These are phyloP conservation scores for Psidium guajava DNA, from an alignment of 345 rosid species.

Conservation along the genomic window DNA sequence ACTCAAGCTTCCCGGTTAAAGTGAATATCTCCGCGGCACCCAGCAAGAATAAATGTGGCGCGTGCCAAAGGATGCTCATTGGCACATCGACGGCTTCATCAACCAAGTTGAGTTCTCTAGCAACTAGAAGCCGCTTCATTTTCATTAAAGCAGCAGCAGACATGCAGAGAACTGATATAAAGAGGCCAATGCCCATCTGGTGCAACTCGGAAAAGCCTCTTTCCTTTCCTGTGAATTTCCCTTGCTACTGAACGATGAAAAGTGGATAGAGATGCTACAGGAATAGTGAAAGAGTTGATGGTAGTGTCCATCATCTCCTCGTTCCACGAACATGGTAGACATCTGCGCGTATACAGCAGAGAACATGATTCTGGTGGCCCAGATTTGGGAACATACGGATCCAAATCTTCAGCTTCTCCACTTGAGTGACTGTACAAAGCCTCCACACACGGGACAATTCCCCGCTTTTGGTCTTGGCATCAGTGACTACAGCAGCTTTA, in stretches of 20 bases:
- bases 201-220: slow-evolving; percentile 9
- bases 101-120: slow-evolving; percentile 6
- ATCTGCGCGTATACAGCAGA: slow-evolving; percentile 21
- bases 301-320: slow-evolving; percentile 30
- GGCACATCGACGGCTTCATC: neutral
- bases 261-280: no score
- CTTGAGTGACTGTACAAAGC: slow-evolving; percentile 36
- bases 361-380: slow-evolving; percentile 29
- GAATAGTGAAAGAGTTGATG: slow-evolving; percentile 24
- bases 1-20: slow-evolving; percentile 13
- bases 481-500: slow-evolving; percentile 25
- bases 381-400: slow-evolving; percentile 30
- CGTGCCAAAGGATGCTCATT: slow-evolving; percentile 4
- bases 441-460: slow-evolving; percentile 21
- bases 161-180: neutral
- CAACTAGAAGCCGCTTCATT: slow-evolving; percentile 3
- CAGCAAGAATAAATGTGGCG: slow-evolving; percentile 9
- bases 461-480: slow-evolving; percentile 14
- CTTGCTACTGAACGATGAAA: no score
- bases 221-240: slow-evolving; percentile 19
- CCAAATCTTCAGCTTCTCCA: slow-evolving; percentile 32
- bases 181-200: no score
- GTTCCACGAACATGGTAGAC: slow-evolving; percentile 31
- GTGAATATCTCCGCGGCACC: slow-evolving; percentile 11
- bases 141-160: slow-evolving; percentile 4